Conservation (phyloP, 78 protist genomes). For the Dictyostelium capitatum region DNA sequence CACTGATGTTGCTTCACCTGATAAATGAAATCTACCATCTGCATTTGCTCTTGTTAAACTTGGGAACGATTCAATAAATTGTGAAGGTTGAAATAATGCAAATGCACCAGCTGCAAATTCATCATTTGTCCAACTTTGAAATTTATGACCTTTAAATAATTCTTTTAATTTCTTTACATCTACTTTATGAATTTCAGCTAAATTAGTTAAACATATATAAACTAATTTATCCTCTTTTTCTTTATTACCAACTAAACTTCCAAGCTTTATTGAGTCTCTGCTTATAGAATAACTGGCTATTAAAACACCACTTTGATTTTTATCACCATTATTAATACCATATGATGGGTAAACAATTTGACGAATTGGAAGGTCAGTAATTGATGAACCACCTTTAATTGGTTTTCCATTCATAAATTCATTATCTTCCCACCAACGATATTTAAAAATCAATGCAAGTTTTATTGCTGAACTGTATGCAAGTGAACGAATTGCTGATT, state of each 20-base stretch:
- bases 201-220: neutral
- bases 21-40: slow-evolving; percentile 26
- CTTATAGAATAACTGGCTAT: slow-evolving; percentile 6
- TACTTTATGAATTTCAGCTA: slow-evolving; percentile 24
- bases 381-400: slow-evolving; percentile 32
- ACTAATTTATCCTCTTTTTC: neutral
- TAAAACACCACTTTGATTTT: neutral
- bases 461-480: neutral
- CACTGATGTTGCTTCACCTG: slow-evolving; percentile 19
- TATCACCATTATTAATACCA: slow-evolving; percentile 3
- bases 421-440: slow-evolving; percentile 55
- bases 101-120: slow-evolving; percentile 21
- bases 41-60: neutral
- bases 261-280: slow-evolving; percentile 5
- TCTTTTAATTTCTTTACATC: neutral
- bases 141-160: neutral
- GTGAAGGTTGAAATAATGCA: slow-evolving; percentile 30
- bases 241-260: neutral
- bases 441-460: neutral
- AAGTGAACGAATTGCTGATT: slow-evolving; percentile 14
- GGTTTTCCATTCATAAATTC: slow-evolving; percentile 42
- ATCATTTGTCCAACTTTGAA: slow-evolving; percentile 15
- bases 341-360: slow-evolving; percentile 31
- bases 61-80: slow-evolving; percentile 18
- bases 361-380: slow-evolving; percentile 44